A percentile compares a stretch with the other conserved stretches of the same genome.
Conservation (phyloP, 1,139 yeast species). For the Kodamaea fungicola region DNA sequence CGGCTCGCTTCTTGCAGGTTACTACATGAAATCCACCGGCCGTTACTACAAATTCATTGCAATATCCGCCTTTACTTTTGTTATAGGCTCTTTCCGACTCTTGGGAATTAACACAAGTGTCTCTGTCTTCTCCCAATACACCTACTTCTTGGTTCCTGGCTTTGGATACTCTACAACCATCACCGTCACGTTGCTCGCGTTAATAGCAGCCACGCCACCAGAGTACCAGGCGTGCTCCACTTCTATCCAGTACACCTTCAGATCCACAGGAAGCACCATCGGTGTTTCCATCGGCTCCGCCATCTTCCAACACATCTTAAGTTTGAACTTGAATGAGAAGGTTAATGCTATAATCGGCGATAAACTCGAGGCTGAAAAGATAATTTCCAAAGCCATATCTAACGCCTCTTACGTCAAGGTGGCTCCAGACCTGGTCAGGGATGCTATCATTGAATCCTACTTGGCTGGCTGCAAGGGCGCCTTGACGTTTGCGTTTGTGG, state of each 20-base stretch:
- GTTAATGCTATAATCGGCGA: constrained; percentile 22
- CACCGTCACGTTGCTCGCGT: constrained; percentile 22
- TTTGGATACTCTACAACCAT: constrained; percentile 20
- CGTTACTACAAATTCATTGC: constrained; percentile 54
- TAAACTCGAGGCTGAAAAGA: constrained; percentile 12
- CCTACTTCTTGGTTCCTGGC: constrained; percentile 17
- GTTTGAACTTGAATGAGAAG: constrained; percentile 10
- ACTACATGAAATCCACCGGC: constrained; percentile 68
- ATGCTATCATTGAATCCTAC: constrained; percentile 19
- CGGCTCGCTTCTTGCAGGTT: constrained; percentile 70
- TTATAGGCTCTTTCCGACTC: constrained; percentile 45
- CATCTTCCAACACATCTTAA: constrained; percentile 18
- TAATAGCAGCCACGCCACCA: constrained; percentile 22
- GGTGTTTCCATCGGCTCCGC: constrained; percentile 23
- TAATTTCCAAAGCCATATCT: constrained; percentile 18
- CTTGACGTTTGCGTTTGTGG: constrained; percentile 15
- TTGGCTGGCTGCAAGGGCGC: constrained; percentile 19
- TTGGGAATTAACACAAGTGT: constrained; percentile 37
- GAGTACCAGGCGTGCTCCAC: constrained; percentile 24
- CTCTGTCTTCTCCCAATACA: constrained; percentile 26
- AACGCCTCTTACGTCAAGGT: constrained; percentile 16
- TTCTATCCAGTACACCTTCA: constrained; percentile 24
- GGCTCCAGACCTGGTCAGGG: constrained; percentile 17
- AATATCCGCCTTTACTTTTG: constrained; percentile 39
- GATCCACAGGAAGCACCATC: constrained; percentile 25